phyloP scores from a whole-genome alignment of 2,329 filamentous ascomycete species.

The Cladosporium sp. region DNA sequence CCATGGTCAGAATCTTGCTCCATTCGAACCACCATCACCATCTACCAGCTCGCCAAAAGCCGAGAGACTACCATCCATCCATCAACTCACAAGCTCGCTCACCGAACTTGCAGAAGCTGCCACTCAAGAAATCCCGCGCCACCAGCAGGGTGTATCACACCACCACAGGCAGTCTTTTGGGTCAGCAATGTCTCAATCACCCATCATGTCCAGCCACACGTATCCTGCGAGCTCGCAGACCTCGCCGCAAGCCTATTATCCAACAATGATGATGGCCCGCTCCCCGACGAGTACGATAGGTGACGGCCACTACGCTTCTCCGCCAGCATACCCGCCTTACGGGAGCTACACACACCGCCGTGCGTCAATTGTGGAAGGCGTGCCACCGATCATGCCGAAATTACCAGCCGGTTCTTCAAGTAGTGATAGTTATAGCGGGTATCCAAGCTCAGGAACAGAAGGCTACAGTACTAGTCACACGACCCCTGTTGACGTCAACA shows the following conservation, averaged over 20 bases:
- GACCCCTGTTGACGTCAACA: slow-evolving; percentile 32
- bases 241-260: slow-evolving; percentile 23
- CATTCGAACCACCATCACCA: slow-evolving; percentile 22
- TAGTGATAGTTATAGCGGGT: slow-evolving; percentile 27
- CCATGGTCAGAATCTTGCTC: slow-evolving; percentile 19
- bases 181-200: slow-evolving; percentile 28
- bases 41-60: slow-evolving; percentile 19
- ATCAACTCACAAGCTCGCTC: slow-evolving; percentile 25
- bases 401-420: slow-evolving; percentile 28
- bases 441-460: slow-evolving; percentile 27
- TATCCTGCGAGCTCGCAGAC: slow-evolving; percentile 24
- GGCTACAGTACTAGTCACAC: slow-evolving; percentile 33
- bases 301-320: slow-evolving; percentile 25
- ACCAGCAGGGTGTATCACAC: slow-evolving; percentile 18
- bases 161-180: slow-evolving; percentile 27
- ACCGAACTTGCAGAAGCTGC: slow-evolving; percentile 27
- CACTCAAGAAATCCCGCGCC: slow-evolving; percentile 20
- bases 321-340: slow-evolving; percentile 13
- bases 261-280: slow-evolving; percentile 14
- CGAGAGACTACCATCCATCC: slow-evolving; percentile 30
- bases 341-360: slow-evolving; percentile 20
- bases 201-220: slow-evolving; percentile 20
- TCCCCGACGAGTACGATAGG: slow-evolving; percentile 26
- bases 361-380: slow-evolving; percentile 17
- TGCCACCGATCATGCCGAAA: slow-evolving; percentile 18